These are phyloP conservation scores for Lactarius sanguifluus DNA, from an alignment of 768 basidiomycete species.

Conservation along the genomic window DNA sequence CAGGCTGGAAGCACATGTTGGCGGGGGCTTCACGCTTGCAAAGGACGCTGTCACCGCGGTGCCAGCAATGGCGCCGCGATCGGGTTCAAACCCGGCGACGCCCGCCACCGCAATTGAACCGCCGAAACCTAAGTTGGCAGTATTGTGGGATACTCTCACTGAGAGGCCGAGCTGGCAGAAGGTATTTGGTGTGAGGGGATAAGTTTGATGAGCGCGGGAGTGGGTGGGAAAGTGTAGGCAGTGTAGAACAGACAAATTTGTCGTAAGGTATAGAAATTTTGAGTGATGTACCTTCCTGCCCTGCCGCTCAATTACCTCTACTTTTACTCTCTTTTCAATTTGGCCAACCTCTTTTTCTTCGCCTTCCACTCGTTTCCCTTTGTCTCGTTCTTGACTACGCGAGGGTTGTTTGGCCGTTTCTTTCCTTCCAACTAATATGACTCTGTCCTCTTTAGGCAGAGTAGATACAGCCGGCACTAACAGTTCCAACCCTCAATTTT, in stretches of 20 bases:
- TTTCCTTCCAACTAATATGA: conserved; percentile 12
- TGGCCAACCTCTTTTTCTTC: neutral
- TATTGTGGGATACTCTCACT: conserved; percentile 71
- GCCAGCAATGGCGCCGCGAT: conserved; percentile 29
- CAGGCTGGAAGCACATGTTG: conserved; percentile 55
- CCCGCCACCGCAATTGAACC: neutral
- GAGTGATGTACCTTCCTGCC: neutral
- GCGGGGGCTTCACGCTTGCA: conserved; percentile 45
- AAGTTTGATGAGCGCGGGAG: neutral
- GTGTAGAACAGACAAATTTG: neutral
- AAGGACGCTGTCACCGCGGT: conserved; percentile 25
- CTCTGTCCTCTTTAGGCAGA: conserved; percentile 14
- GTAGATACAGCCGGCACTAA: conserved; percentile 31
- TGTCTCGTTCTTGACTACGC: neutral
- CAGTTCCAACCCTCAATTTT: neutral
- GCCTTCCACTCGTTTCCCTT: conserved; percentile 13
- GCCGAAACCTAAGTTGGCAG: conserved; percentile 43
- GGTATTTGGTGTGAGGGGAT: conserved; percentile 44
- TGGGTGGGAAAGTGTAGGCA: neutral
- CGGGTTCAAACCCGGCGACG: conserved; percentile 16
- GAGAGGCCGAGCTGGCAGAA: conserved; percentile 70
- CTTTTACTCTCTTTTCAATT: neutral
- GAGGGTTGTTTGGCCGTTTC: neutral
- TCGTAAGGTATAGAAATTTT: neutral
- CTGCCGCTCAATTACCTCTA: neutral